Evolutionary conservation across 2,329 filamentous ascomycete species (phyloP).

Genomic region (Verruconis gallopava): DNA sequence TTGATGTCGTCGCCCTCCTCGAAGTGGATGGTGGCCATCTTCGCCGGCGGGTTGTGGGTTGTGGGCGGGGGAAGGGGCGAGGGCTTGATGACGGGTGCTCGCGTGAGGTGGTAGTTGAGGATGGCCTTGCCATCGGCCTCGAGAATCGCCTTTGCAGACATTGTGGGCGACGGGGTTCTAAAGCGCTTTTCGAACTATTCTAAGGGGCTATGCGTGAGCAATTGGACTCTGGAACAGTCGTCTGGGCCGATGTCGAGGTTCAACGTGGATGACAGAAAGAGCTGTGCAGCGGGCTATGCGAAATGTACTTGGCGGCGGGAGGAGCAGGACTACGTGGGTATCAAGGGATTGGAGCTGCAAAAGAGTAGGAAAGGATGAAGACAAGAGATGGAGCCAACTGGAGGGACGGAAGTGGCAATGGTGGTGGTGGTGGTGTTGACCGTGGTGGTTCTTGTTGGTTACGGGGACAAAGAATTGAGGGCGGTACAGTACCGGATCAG

Average conservation of each 20-base stretch:
- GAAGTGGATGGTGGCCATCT: constrained; percentile 87
- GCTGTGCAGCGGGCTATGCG: too few species aligned
- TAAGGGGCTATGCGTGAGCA: constrained; percentile 15
- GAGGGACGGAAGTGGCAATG: background rate
- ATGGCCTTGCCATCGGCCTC: constrained; percentile 99
- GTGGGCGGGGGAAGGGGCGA: constrained; percentile 73
- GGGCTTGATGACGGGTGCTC: constrained; percentile 93
- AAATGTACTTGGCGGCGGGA: constrained; percentile 3
- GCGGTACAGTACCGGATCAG: too few species aligned
- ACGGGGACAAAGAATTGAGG: too few species aligned
- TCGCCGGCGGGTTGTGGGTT: constrained; percentile 85
- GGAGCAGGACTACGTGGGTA: constrained; percentile 1
- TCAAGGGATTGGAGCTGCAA: constrained; percentile 1
- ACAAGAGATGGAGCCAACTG: background rate
- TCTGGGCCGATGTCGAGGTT: too few species aligned
- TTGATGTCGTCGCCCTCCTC: constrained; percentile 73
- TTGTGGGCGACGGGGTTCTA: constrained; percentile 27
- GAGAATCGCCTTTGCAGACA: constrained; percentile 94
- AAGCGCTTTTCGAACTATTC: too few species aligned
- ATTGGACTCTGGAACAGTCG: too few species aligned
- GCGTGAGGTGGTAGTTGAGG: constrained; percentile 99
- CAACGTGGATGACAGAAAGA: too few species aligned
- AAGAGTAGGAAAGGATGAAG: background rate
- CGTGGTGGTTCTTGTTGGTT: too few species aligned
- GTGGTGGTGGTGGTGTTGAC: background rate